Base-by-base conservation (phyloP, 2,329 filamentous ascomycete species). In the Fusarium cyanostomum region DNA sequence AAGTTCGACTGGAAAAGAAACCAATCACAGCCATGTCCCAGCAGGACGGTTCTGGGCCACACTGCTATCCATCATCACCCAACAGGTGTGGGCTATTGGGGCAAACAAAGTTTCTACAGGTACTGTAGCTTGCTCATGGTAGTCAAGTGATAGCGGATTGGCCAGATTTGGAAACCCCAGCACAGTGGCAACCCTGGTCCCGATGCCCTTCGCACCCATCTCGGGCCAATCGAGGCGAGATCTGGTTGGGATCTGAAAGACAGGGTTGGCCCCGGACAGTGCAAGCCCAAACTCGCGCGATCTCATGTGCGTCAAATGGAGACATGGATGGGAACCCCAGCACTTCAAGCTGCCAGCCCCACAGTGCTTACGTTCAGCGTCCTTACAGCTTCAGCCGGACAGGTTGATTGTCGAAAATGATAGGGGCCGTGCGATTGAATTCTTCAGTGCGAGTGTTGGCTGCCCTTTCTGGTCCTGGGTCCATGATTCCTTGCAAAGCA, bases 201-300 rank as follows among this genome's bases (percentile, higher is more conserved):
- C 30, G 56, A 41, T 42, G 34, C 26, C 41, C 48, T 51, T 65
- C 54, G 44, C 56, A 54, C 18, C 45, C 54, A 60, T 52, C 46
- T 61, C 21, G 52, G 44, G 43, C 63, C 65, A 68, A 60, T 64
- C 48, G 33, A 58, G 21, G 37, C 44, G 34, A 67, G 63, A 69
- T 66, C 64, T 60, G 34, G 38, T 49, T 50, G 38, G 68, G 68
- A 65, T 71, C 56, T 61, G 21, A 41, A 43, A 24, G 54, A 49
- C 65, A 71, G 60, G 67, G 67, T 52, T 64, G 45, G 58, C 52
- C 59, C 69, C 63, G 52, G 67, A 65, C 62, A 62, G 59, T 59
- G 64, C 52, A 49, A 61, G 52, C 53, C 55, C 21, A 53, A 62
- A 16, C 54, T 62, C 61, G 62, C 52, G 46, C 62, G 65, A 71